A percentile compares a stretch with the other conserved stretches of the same genome.
Conservation (phyloP, 2,329 filamentous ascomycete species). For the Parafenestella ontariensis region DNA sequence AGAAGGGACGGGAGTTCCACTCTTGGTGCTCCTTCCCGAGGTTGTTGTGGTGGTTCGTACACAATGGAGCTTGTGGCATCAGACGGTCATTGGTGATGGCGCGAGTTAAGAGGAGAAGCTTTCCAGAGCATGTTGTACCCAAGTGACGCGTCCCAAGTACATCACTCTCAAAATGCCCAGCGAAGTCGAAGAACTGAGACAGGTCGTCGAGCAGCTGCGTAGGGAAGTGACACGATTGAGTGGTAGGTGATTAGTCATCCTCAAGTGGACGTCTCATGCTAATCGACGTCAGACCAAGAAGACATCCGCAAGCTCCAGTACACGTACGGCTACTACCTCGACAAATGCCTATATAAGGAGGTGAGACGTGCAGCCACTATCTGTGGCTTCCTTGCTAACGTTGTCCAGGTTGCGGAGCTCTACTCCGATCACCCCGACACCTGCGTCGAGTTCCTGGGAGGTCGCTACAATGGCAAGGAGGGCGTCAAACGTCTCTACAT, state of each 20-base stretch:
- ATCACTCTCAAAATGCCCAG: slow-evolving; percentile 28
- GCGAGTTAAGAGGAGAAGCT: slow-evolving; percentile 19
- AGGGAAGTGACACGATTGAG: slow-evolving; percentile 37
- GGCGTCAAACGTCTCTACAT: slow-evolving; percentile 62
- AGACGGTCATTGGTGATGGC: slow-evolving; percentile 2
- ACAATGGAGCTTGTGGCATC: slow-evolving; percentile 6
- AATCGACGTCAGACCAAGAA: slow-evolving; percentile 55
- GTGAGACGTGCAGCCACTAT: slow-evolving; percentile 28
- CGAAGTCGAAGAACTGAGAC: slow-evolving; percentile 40
- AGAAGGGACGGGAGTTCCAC: slow-evolving; percentile 13
- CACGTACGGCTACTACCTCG: slow-evolving; percentile 66
- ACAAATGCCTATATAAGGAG: slow-evolving; percentile 66
- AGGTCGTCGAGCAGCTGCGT: slow-evolving; percentile 34
- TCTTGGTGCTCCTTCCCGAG: slow-evolving; percentile 8
- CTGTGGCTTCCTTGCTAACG: slow-evolving; percentile 7
- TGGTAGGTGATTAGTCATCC: slow-evolving; percentile 22
- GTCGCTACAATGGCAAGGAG: slow-evolving; percentile 60
- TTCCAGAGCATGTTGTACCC: neutral
- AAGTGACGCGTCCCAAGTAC: neutral
- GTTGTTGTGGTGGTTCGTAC: slow-evolving; percentile 12
- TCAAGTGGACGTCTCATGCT: slow-evolving; percentile 8
- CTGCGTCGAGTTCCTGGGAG: slow-evolving; percentile 64
- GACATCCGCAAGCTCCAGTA: slow-evolving; percentile 64
- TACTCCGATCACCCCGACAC: slow-evolving; percentile 62
- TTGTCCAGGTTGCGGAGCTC: slow-evolving; percentile 47